These are phyloP conservation scores for Metschnikowia henanensis DNA, from an alignment of 805 yeast genomes.

Conservation along the genomic window DNA sequence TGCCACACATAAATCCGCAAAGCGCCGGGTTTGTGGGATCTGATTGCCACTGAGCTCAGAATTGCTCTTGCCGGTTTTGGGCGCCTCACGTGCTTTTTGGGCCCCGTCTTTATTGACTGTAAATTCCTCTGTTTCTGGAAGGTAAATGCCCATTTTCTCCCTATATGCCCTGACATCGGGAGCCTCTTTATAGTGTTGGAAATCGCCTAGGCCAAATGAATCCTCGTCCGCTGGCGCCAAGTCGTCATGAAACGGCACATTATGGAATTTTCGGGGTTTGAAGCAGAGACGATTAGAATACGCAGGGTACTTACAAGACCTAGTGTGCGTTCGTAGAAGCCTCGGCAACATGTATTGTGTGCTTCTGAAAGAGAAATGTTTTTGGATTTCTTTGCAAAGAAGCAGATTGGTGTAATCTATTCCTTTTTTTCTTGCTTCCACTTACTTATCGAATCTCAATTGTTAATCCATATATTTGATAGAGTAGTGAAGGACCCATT, in stretches of 20 bases:
- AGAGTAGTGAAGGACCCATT: too few species aligned
- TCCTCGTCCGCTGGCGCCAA: slow-evolving; percentile 33
- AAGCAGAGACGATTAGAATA: too few species aligned
- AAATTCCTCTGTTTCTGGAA: background rate
- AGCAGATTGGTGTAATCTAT: too few species aligned
- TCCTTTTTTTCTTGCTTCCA: too few species aligned
- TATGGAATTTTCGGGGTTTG: slow-evolving; percentile 8
- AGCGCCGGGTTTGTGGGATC: background rate
- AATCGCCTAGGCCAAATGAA: slow-evolving; percentile 38
- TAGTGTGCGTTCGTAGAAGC: slow-evolving; percentile 4
- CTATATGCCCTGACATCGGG: slow-evolving; percentile 25
- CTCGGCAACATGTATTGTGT: slow-evolving; percentile 3
- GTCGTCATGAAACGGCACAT: slow-evolving; percentile 42
- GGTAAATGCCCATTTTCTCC: slow-evolving; percentile 4
- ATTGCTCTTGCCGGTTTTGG: too few species aligned
- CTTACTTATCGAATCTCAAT: too few species aligned
- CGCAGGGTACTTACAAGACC: too few species aligned
- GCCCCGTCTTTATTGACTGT: background rate
- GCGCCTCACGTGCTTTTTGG: too few species aligned
- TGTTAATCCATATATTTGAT: too few species aligned
- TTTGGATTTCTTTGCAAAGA: too few species aligned
- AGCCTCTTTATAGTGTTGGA: slow-evolving; percentile 37
- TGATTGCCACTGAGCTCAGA: background rate
- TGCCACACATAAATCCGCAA: slow-evolving; percentile 9
- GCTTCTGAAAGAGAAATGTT: too few species aligned